Conservation (phyloP, 2,329 filamentous ascomycete genomes). For the Diaporthe citrichinensis region DNA sequence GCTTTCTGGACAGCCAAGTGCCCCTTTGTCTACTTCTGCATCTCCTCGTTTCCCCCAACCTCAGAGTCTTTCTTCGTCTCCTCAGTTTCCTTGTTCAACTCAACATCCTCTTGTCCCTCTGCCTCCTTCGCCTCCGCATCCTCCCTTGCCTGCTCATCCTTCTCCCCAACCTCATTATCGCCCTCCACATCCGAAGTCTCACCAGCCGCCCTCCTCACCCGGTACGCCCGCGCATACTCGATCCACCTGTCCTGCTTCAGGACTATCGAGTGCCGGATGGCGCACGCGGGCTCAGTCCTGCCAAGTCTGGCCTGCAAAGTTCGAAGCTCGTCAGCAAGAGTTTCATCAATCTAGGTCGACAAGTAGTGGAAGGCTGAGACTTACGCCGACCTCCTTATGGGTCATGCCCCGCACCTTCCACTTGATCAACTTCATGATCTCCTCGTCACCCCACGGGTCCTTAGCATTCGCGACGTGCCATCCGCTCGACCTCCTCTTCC, state of each 20-base stretch:
- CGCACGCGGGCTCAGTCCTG: conserved; percentile 22
- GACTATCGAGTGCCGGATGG: conserved; percentile 9
- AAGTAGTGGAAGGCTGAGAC: not conserved
- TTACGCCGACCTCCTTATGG: conserved; percentile 22
- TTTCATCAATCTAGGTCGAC: not conserved
- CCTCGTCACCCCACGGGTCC: conserved; percentile 32
- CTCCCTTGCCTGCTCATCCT: not conserved
- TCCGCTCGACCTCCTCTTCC: not conserved
- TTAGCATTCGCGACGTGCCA: not conserved
- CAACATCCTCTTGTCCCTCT: not conserved
- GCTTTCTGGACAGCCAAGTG: too few species aligned
- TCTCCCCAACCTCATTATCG: not conserved
- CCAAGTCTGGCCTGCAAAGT: not conserved
- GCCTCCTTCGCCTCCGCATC: too few species aligned
- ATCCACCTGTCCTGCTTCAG: not conserved
- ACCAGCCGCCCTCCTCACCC: not conserved
- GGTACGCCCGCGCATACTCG: not conserved
- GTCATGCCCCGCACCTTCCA: conserved; percentile 14
- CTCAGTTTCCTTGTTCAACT: not conserved
- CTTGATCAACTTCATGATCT: conserved; percentile 22
- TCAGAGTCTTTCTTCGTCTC: not conserved
- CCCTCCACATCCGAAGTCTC: not conserved
- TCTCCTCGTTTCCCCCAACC: not conserved
- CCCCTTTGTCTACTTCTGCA: not conserved
- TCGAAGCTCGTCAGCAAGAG: not conserved